Percentiles rank a stretch among this genome's conserved stretches.
phyloP scores from a whole-genome alignment of 371 early-diverging fungal genomes.

The Mortierella sp. region DNA sequence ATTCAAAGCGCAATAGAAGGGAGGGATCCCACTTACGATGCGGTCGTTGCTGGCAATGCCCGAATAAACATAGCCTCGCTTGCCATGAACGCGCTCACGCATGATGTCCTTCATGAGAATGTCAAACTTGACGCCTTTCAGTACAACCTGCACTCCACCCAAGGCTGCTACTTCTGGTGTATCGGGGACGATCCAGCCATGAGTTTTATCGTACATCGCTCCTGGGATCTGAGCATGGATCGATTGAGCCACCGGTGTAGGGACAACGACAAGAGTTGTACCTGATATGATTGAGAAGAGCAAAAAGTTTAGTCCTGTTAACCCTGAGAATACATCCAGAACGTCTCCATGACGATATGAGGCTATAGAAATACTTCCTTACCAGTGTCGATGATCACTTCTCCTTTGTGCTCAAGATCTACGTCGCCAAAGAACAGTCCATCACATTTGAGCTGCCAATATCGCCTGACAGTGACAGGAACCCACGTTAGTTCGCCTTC shows the following conservation, averaged over 20 bases:
- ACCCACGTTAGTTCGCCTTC: slow-evolving; percentile 57
- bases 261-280: slow-evolving; percentile 48
- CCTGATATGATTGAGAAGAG: slow-evolving; percentile 5
- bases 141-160: slow-evolving; percentile 24
- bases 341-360: too few relatives aligned
- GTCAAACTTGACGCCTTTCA: slow-evolving; percentile 44
- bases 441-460: slow-evolving; percentile 63
- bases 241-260: slow-evolving; percentile 50
- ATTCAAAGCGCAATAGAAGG: background rate
- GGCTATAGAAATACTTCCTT: slow-evolving; percentile 42
- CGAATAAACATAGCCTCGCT: slow-evolving; percentile 40
- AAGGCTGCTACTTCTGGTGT: slow-evolving; percentile 33
- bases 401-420: slow-evolving; percentile 33
- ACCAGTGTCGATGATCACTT: slow-evolving; percentile 64
- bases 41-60: slow-evolving; percentile 39
- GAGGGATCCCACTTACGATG: slow-evolving; percentile 22
- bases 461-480: slow-evolving; percentile 56
- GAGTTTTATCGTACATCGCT: slow-evolving; percentile 45
- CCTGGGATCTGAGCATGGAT: slow-evolving; percentile 62
- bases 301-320: too few relatives aligned
- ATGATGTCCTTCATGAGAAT: slow-evolving; percentile 51
- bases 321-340: too few relatives aligned
- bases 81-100: slow-evolving; percentile 35
- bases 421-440: slow-evolving; percentile 51
- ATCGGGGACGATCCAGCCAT: slow-evolving; percentile 64